These are phyloP conservation scores for Picocystis sp. DNA, from an alignment of 163 green algal species.

Conservation along the genomic window DNA sequence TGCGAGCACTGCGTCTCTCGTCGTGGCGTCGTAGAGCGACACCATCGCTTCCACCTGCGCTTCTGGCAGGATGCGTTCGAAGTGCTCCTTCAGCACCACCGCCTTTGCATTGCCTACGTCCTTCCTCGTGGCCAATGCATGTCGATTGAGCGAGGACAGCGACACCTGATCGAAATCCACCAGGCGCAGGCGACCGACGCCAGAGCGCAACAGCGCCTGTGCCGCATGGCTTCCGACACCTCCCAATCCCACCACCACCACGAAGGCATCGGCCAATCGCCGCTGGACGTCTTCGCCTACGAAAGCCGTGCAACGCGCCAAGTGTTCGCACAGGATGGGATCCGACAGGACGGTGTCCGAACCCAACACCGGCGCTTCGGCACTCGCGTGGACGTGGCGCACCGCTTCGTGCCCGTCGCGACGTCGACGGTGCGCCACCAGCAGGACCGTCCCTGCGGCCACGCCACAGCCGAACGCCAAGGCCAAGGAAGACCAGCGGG, in stretches of 20 bases:
- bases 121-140: conserved; percentile 74
- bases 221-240: conserved; percentile 88
- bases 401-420: no score
- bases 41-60: conserved; percentile 50
- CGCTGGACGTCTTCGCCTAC: conserved; percentile 64
- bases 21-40: conserved; percentile 67
- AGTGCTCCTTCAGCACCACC: conserved; percentile 41
- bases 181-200: conserved; percentile 69
- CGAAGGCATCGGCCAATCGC: conserved; percentile 52
- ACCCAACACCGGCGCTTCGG: no score
- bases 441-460: no score
- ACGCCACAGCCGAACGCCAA: no score
- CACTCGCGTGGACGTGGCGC: no score
- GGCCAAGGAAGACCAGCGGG: no score
- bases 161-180: conserved; percentile 97
- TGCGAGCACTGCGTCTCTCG: conserved; percentile 49
- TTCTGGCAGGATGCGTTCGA: conserved; percentile 72
- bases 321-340: no score
- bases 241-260: conserved; percentile 87
- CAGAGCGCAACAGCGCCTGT: conserved; percentile 74
- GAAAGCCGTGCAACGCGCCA: conserved; percentile 29
- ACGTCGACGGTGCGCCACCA: no score
- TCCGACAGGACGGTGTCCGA: no score
- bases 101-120: conserved; percentile 58
- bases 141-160: conserved; percentile 86